Base-by-base conservation (phyloP, 768 basidiomycete genomes). In the Suillus subaureus region DNA sequence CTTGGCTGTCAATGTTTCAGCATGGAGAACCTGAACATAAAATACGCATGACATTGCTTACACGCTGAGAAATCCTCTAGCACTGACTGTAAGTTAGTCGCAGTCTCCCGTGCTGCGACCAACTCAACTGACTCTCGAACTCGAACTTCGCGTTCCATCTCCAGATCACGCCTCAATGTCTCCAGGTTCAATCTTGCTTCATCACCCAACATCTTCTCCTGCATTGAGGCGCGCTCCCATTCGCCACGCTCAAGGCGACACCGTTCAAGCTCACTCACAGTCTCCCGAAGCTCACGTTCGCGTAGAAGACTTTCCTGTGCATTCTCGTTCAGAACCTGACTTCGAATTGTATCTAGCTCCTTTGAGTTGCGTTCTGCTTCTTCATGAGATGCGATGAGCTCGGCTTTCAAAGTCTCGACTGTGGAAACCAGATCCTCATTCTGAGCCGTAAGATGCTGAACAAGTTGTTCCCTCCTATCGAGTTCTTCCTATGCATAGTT, bases 51-150 rank as follows among this genome's bases (percentile, higher is more conserved):
- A 56, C 51, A 33, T 4, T 79, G 57, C 91, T 65, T 70, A 96
- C 97, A 91, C 62, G 89, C 83, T 79, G 99, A 95, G 79, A 99
- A 99, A 78, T 99, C 97, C 73, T 94, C 90, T 71, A 99, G 79
- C 4, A 99, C 97, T 4, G 91, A 90, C 75, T 98, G 93, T 65
- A 99, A 75, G 78, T 99, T 99, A 8, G 78, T 81, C 5, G 89
- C 86, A 71, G 90, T 92, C 79, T 93, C 89, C 67, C 81, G 82
- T 70, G 94, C 93, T 23, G 79, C 75, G 67, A 89, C 89, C 47
- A 94, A 80, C 67, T 88, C 86, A 0, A 72, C 80, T 37, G 75
- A 73, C 21, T 89, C 87, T 68, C 84, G 79, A 70, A 86, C 83
- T 69, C 87, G 79, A 40, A 81, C 83, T 62, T 87, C 88, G 52